Conservation (phyloP, 768 basidiomycete species). For the Leccinum boreale region DNA sequence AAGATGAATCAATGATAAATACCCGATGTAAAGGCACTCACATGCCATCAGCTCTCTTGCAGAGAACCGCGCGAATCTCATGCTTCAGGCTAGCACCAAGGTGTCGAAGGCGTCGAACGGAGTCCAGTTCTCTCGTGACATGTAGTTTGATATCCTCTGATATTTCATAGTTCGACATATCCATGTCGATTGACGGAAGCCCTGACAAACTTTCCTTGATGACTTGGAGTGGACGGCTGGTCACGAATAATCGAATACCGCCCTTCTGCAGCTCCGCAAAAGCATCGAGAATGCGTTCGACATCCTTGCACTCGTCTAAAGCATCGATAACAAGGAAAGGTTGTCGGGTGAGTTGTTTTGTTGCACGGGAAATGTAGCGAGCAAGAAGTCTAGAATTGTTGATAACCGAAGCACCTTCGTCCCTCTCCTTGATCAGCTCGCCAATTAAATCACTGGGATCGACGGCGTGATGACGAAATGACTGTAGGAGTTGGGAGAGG, state of each 20-base stretch:
- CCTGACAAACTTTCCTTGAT: background rate
- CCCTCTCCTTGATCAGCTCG: background rate
- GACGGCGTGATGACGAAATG: background rate
- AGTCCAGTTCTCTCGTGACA: slow-evolving; percentile 2
- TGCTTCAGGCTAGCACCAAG: background rate
- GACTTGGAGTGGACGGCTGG: background rate
- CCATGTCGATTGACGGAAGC: background rate
- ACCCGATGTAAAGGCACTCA: background rate
- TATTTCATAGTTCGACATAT: background rate
- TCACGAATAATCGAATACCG: background rate
- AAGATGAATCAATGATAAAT: too few relatives aligned
- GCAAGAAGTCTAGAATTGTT: background rate
- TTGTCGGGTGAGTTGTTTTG: background rate
- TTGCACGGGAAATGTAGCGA: slow-evolving; percentile 1
- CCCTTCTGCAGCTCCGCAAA: background rate
- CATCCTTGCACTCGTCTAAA: background rate
- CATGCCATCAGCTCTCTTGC: slow-evolving; percentile 10
- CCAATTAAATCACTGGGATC: background rate
- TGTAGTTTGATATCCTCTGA: slow-evolving; percentile 1
- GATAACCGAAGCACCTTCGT: background rate
- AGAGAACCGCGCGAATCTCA: background rate
- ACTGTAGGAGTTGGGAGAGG: slow-evolving; percentile 11
- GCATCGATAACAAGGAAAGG: slow-evolving; percentile 15
- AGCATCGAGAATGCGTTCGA: background rate
- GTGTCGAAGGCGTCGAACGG: slow-evolving; percentile 1